Evolutionary conservation across 2,329 filamentous ascomycete species (phyloP).

Genomic region (Clarireedia homoeocarpa): DNA sequence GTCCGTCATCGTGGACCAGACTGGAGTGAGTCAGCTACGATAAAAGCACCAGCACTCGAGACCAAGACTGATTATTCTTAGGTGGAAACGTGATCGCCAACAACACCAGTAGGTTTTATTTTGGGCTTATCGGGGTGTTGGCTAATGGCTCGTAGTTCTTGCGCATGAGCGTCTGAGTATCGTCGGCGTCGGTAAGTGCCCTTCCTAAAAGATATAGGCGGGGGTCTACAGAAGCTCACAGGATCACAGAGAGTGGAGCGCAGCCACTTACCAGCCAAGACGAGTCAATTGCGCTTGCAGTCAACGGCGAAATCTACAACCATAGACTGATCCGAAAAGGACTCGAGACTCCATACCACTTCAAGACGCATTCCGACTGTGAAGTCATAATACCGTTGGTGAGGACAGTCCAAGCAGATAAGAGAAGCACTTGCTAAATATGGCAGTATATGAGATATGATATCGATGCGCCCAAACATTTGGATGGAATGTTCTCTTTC

Average conservation of each 20-base stretch:
- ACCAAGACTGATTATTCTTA: slow-evolving; percentile 4
- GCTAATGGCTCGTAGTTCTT: slow-evolving; percentile 53
- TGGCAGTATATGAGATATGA: slow-evolving; percentile 82
- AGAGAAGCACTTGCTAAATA: slow-evolving; percentile 10
- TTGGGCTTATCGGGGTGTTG: neutral
- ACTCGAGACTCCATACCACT: slow-evolving; percentile 78
- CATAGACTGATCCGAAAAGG: slow-evolving; percentile 88
- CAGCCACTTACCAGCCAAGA: slow-evolving; percentile 94
- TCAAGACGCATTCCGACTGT: slow-evolving; percentile 98
- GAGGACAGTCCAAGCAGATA: slow-evolving; percentile 30
- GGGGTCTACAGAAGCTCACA: slow-evolving; percentile 2
- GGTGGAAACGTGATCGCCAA: slow-evolving; percentile 77
- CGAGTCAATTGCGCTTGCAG: slow-evolving; percentile 78
- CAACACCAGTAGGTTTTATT: slow-evolving; percentile 66
- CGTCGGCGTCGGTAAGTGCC: slow-evolving; percentile 60
- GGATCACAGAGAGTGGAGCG: slow-evolving; percentile 63
- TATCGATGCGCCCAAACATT: slow-evolving; percentile 81
- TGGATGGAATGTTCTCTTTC: slow-evolving; percentile 99
- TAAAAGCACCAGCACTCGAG: neutral
- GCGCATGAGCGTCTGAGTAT: slow-evolving; percentile 97
- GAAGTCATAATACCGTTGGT: slow-evolving; percentile 98
- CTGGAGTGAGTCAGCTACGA: slow-evolving; percentile 56
- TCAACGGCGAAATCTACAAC: slow-evolving; percentile 99
- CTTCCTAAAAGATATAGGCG: neutral
- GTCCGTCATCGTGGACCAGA: slow-evolving; percentile 83